Base-by-base conservation (phyloP, 2,329 filamentous ascomycete genomes). In the Apiospora kogelbergensis region DNA sequence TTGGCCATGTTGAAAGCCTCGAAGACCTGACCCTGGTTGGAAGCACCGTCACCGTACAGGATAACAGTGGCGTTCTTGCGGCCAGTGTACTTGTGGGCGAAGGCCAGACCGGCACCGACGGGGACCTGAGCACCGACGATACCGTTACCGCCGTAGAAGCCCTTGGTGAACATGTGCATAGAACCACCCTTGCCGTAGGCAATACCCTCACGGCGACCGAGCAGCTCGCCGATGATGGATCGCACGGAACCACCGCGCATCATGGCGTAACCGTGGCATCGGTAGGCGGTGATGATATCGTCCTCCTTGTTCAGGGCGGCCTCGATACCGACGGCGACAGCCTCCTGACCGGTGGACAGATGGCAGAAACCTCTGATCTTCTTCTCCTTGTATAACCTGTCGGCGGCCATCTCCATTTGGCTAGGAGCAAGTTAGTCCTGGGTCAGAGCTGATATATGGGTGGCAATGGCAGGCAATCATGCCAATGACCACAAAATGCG, bases 1-100 rank as follows among this genome's bases (percentile, higher is more conserved):
- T 98, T 98, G 73, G 96, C 96, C 96, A 99, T 99, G 91, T 99
- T 99, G 90, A 97, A 99, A 72, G 96, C 95, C 88, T 99, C 96
- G 79, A 99, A 99, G 77, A 99, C 96, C 85, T 99, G 96, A 74
- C 96, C 96, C 88, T 99, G 96, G 88, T 99, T 99, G 88, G 92
- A 93, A 74, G 96, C 96, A 88, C 96, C 96, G 78, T 99, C 96
- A 87, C 96, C 96, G 84, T 99, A 99, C 70, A 99, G 89, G 73
- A 95, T 90, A 75, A 99, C 88, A 72, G 92, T 92, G 72, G 94
- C 92, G 80, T 94, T 95, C 85, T 94, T 92, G 86, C 92, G 91
- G 79, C 88, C 90, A 79, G 90, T 90, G 88, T 99, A 99, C 86
- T 98, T 91, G 86, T 98, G 94, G 71, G 96, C 96, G 78, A 99